These are phyloP conservation scores for Gliomastix tumulicola DNA, from an alignment of 2,329 filamentous ascomycete species.

Conservation along the genomic window DNA sequence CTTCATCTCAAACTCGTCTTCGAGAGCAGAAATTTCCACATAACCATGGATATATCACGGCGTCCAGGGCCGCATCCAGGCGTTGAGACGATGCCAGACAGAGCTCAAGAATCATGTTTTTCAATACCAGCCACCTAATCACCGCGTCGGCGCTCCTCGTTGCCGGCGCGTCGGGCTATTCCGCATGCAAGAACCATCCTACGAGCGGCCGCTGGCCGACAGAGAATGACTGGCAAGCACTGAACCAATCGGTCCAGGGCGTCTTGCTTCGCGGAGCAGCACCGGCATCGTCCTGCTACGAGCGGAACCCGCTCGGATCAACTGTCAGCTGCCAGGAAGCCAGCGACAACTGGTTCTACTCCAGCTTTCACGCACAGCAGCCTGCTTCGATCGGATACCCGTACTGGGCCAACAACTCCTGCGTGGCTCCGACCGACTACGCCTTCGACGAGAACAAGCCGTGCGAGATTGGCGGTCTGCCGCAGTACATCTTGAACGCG, in stretches of 20 bases:
- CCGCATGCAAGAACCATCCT: background rate
- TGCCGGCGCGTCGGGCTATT: too few species aligned
- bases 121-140: too few species aligned
- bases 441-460: background rate
- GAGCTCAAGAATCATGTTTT: too few species aligned
- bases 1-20: too few species aligned
- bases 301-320: background rate
- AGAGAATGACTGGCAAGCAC: background rate
- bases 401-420: background rate
- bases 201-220: background rate
- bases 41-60: too few species aligned
- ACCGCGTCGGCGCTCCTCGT: too few species aligned
- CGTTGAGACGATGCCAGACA: too few species aligned
- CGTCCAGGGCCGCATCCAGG: too few species aligned
- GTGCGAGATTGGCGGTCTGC: background rate
- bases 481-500: background rate
- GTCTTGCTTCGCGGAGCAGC: background rate
- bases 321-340: background rate
- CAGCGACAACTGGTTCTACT: background rate
- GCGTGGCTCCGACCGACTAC: background rate
- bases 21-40: too few species aligned
- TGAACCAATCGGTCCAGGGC: background rate
- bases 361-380: background rate
- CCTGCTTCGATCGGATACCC: background rate
- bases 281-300: background rate